A percentile compares a stretch with the other conserved stretches of the same genome.
Evolutionary conservation across 768 basidiomycete genomes (phyloP).

Genomic region (Kwoniella sp.): DNA sequence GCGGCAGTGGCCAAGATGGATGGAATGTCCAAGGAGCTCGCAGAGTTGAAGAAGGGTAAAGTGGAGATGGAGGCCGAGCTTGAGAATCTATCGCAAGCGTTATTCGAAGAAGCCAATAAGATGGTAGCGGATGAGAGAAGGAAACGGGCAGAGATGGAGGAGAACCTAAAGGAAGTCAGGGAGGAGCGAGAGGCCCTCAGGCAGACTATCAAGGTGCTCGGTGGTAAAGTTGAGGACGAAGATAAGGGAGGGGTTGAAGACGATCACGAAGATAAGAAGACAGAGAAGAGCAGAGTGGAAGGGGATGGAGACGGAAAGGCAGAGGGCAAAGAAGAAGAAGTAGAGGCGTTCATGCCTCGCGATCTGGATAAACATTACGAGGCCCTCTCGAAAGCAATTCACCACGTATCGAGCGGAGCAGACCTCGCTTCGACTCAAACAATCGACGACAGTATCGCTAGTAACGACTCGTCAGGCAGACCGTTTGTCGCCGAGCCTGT

Average conservation of each 20-base stretch:
- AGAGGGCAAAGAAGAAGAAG: slow-evolving; percentile 26
- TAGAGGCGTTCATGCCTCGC: slow-evolving; percentile 30
- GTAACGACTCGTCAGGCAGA: neutral
- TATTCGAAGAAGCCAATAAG: slow-evolving; percentile 58
- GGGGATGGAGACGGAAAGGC: slow-evolving; percentile 14
- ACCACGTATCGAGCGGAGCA: slow-evolving; percentile 37
- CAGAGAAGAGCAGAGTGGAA: slow-evolving; percentile 22
- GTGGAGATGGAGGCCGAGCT: slow-evolving; percentile 55
- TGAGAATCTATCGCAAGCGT: slow-evolving; percentile 52
- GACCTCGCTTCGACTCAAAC: slow-evolving; percentile 6
- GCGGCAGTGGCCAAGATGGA: slow-evolving; percentile 37
- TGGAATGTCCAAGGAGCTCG: slow-evolving; percentile 46
- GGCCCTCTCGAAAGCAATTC: slow-evolving; percentile 46
- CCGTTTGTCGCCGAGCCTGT: slow-evolving; percentile 9
- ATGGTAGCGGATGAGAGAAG: slow-evolving; percentile 56
- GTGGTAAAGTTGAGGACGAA: slow-evolving; percentile 37
- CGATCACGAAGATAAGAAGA: slow-evolving; percentile 8
- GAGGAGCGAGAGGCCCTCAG: slow-evolving; percentile 43
- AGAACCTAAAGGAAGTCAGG: slow-evolving; percentile 49
- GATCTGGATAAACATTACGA: slow-evolving; percentile 52
- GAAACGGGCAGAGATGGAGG: slow-evolving; percentile 47
- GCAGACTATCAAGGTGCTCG: slow-evolving; percentile 47
- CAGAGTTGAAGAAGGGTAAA: slow-evolving; percentile 52
- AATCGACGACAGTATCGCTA: neutral
- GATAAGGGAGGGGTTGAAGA: slow-evolving; percentile 15